Conservation (phyloP, 129 eudicot species). For the Helianthus tuberosus region DNA sequence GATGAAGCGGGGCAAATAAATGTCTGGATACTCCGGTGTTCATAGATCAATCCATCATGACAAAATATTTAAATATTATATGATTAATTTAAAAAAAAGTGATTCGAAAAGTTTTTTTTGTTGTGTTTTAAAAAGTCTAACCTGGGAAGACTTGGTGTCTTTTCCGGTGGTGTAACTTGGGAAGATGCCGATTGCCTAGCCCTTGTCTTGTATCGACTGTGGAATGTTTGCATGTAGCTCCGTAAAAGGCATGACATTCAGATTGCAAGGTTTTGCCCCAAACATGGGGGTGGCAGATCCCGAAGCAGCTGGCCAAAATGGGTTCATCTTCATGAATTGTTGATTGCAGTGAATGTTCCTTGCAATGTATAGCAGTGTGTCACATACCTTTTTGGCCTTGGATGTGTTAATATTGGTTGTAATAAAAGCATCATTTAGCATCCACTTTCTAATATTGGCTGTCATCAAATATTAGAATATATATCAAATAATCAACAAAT, state of each 20-base stretch:
- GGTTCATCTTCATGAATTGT: constrained; percentile 81
- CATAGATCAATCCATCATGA: too few relatives aligned
- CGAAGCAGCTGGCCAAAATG: constrained; percentile 80
- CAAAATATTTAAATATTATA: too few relatives aligned
- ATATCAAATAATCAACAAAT: too few relatives aligned
- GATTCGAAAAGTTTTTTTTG: too few relatives aligned
- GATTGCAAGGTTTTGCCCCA: constrained; percentile 55
- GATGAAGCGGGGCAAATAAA: too few relatives aligned
- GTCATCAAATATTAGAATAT: too few relatives aligned
- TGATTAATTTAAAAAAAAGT: too few relatives aligned
- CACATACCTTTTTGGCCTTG: constrained; percentile 88
- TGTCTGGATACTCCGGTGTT: too few relatives aligned
- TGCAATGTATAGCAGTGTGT: constrained; percentile 95
- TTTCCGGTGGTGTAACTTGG: constrained; percentile 46
- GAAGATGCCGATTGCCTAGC: constrained; percentile 39
- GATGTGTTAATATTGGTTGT: constrained; percentile 84
- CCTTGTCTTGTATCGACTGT: neutral
- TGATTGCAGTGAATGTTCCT: constrained; percentile 69
- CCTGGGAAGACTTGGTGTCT: constrained; percentile 65
- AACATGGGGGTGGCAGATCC: constrained; percentile 66
- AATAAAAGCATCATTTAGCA: neutral
- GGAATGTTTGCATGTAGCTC: neutral
- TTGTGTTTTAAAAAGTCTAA: too few relatives aligned
- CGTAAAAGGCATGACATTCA: neutral
- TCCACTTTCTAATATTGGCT: too few relatives aligned